Evolutionary conservation across 257 asterid species (phyloP), one percentile per base, ranked within the genome.

Genomic region (Capsicum pubescens): DNA sequence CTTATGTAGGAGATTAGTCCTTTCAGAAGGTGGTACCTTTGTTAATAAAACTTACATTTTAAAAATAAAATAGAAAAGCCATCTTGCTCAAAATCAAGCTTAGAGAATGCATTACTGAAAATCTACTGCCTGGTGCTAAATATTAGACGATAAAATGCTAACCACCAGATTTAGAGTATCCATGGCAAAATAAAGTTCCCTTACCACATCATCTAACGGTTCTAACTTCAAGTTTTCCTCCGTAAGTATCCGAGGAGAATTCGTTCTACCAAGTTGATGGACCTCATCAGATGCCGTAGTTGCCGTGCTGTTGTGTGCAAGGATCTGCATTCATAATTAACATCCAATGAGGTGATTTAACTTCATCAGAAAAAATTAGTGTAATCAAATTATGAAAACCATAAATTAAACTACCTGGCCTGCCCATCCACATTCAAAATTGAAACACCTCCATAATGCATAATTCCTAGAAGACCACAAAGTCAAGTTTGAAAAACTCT

Each of bases 371-470:
- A 26, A 26, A 26, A 63, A 57, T 11, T 26, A 60, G 78, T 69
- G 81, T 85, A 60, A 56, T 76, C 79, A 63, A 60, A 71, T 84
- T 35, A 26, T 19, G 21, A 48, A 88, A 85, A 87, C 85, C 85
- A 63, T 57, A 86, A 67, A 86, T 83, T 86, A 87, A 26, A 88
- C 83, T 87, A 92, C 94, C 94, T 93, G 88, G 82, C 92, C 95
- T 39, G 94, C 92, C 94, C 93, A 91, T 86, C 92, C 93, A 85
- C 97, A 92, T 59, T 87, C 84, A 61, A 86, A 59, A 82, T 87
- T 63, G 64, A 90, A 91, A 79, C 97, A 93, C 87, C 97, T 90
- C 97, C 95, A 93, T 17, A 91, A 82, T 21, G 93, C 95, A 88
- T 78, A 87, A 79, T 87, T 88, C 97, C 97, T 42, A 26, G 59